phyloP scores from a whole-genome alignment of 2,329 filamentous ascomycete genomes.

The Calycina herbarum region DNA sequence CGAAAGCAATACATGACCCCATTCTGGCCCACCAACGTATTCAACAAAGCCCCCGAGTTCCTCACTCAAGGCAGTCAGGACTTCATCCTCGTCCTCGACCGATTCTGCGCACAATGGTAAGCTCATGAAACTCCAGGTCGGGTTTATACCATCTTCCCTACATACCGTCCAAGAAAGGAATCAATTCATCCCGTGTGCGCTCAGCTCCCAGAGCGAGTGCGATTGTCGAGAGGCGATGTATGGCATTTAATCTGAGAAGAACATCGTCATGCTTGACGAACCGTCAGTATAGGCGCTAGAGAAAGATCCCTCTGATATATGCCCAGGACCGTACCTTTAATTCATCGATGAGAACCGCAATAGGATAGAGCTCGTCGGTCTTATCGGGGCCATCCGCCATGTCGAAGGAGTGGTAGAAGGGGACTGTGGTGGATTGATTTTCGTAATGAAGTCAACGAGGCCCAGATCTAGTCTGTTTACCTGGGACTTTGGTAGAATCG shows the following conservation, averaged over 20 bases:
- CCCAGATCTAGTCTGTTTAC: conserved; percentile 36
- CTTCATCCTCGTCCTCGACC: conserved; percentile 98
- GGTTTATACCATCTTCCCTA: conserved; percentile 27
- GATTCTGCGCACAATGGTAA: conserved; percentile 67
- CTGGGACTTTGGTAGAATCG: conserved; percentile 31
- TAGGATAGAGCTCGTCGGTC: conserved; percentile 99
- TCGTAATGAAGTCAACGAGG: conserved; percentile 35
- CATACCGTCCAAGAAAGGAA: conserved; percentile 98
- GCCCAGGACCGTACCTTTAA: conserved; percentile 72
- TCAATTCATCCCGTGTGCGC: conserved; percentile 95
- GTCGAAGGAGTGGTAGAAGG: conserved; percentile 45
- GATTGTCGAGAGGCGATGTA: conserved; percentile 96
- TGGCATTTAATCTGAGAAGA: conserved; percentile 94
- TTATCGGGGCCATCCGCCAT: conserved; percentile 90
- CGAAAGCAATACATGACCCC: conserved; percentile 92
- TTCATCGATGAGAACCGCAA: conserved; percentile 99
- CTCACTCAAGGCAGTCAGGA: conserved; percentile 93
- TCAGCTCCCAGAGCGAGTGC: conserved; percentile 93
- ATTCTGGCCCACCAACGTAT: conserved; percentile 92
- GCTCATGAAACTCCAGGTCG: conserved; percentile 12
- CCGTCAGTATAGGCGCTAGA: conserved; percentile 24
- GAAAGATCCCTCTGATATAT: neutral
- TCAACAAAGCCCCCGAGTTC: conserved; percentile 96
- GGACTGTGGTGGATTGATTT: conserved; percentile 32
- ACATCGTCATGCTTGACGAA: conserved; percentile 88